phyloP scores from a whole-genome alignment of 768 basidiomycete genomes.

The Psilocybe azurescens region DNA sequence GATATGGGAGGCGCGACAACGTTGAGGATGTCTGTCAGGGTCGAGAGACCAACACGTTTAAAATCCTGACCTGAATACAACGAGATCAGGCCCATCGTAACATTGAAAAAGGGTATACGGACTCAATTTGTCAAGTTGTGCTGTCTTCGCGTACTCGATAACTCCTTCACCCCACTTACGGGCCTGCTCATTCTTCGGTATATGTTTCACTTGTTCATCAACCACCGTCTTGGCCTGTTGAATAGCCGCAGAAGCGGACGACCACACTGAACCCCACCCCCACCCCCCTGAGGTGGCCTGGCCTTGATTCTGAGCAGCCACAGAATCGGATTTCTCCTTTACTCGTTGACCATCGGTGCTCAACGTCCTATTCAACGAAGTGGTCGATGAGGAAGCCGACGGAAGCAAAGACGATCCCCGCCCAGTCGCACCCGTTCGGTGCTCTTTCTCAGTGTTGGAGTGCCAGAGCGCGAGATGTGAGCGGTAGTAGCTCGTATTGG shows the following conservation, averaged over 20 bases:
- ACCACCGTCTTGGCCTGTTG: constrained; percentile 89
- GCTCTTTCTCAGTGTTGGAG: constrained; percentile 74
- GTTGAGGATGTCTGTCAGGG: constrained; percentile 90
- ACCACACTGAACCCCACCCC: constrained; percentile 94
- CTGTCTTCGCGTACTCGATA: constrained; percentile 84
- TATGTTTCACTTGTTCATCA: constrained; percentile 90
- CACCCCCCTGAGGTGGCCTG: constrained; percentile 47
- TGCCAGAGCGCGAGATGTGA: constrained; percentile 68
- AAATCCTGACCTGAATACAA: constrained; percentile 78
- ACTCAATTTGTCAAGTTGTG: constrained; percentile 93
- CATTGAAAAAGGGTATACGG: constrained; percentile 27
- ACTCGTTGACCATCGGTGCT: constrained; percentile 29
- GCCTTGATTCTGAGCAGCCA: constrained; percentile 19
- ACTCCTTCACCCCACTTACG: constrained; percentile 89
- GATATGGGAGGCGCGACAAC: constrained; percentile 98
- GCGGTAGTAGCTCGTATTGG: constrained; percentile 64
- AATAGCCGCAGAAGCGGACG: constrained; percentile 80
- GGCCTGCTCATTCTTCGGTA: constrained; percentile 86
- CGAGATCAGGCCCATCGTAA: neutral
- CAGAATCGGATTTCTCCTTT: constrained; percentile 26
- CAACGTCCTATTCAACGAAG: constrained; percentile 38
- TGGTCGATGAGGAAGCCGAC: constrained; percentile 49
- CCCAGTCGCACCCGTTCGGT: constrained; percentile 79
- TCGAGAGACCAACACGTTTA: constrained; percentile 85
- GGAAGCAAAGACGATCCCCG: constrained; percentile 44